phyloP scores from a whole-genome alignment of 2,329 filamentous ascomycete species.

The Alternaria atra region DNA sequence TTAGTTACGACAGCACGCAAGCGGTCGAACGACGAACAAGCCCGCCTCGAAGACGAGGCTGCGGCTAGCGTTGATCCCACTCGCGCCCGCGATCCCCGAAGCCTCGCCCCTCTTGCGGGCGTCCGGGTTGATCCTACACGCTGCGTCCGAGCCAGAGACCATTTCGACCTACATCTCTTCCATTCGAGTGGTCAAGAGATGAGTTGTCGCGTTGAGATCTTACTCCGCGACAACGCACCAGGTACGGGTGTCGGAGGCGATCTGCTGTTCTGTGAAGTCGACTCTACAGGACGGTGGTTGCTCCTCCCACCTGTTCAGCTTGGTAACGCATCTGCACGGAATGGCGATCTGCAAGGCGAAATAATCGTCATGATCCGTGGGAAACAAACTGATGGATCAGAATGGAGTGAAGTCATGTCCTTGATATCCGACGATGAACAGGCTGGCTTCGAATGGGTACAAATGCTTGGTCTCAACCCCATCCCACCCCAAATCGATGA shows the following conservation, averaged over 20 bases:
- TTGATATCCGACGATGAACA: conserved; percentile 79
- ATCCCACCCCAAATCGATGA: conserved; percentile 66
- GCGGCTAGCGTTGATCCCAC: conserved; percentile 84
- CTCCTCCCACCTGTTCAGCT: conserved; percentile 88
- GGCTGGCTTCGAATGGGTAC: conserved; percentile 84
- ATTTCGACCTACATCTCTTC: conserved; percentile 82
- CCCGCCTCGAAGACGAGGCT: conserved; percentile 83
- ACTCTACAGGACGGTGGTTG: conserved; percentile 78
- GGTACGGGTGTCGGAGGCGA: conserved; percentile 76
- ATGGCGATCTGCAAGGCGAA: conserved; percentile 74
- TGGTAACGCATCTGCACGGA: conserved; percentile 78
- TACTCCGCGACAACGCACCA: conserved; percentile 82
- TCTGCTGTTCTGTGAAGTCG: conserved; percentile 91
- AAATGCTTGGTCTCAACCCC: conserved; percentile 76
- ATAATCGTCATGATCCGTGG: conserved; percentile 90
- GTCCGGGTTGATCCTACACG: conserved; percentile 78
- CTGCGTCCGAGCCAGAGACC: conserved; percentile 88
- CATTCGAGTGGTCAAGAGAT: conserved; percentile 92
- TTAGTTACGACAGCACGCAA: conserved; percentile 81
- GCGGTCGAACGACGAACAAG: conserved; percentile 75
- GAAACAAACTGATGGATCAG: conserved; percentile 64
- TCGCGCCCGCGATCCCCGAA: conserved; percentile 79
- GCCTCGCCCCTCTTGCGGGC: conserved; percentile 73
- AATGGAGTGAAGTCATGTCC: conserved; percentile 88
- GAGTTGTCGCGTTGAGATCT: conserved; percentile 86